phyloP scores from a whole-genome alignment of 1,139 yeast species.

The Keqinozyma sinolaborantium region DNA sequence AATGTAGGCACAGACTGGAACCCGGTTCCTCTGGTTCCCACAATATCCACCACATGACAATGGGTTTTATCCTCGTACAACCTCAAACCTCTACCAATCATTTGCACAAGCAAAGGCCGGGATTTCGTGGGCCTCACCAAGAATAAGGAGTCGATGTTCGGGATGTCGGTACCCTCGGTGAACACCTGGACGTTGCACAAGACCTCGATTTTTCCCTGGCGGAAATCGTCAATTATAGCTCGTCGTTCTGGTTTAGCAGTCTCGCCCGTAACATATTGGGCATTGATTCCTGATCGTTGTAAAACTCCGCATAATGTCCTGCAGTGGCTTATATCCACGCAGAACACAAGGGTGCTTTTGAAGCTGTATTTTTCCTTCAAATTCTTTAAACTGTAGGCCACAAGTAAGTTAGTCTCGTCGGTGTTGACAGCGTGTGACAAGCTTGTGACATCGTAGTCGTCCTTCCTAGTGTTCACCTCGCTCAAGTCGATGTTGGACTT shows the following conservation, averaged over 20 bases:
- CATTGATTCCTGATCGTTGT: slow-evolving; percentile 57
- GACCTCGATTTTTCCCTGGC: slow-evolving; percentile 61
- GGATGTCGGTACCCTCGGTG: slow-evolving; percentile 95
- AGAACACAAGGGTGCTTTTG: slow-evolving; percentile 71
- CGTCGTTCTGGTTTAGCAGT: slow-evolving; percentile 55
- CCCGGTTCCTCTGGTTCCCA: slow-evolving; percentile 57
- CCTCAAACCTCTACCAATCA: slow-evolving; percentile 90
- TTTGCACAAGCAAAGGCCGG: slow-evolving; percentile 67
- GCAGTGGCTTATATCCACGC: slow-evolving; percentile 73
- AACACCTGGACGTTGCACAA: slow-evolving; percentile 85
- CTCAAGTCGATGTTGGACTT: slow-evolving; percentile 36
- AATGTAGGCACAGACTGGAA: slow-evolving; percentile 62
- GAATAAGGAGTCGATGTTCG: slow-evolving; percentile 78
- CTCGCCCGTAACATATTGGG: slow-evolving; percentile 70
- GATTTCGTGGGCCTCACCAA: slow-evolving; percentile 83
- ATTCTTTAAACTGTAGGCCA: slow-evolving; percentile 55
- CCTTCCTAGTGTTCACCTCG: slow-evolving; percentile 25
- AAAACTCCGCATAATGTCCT: slow-evolving; percentile 51
- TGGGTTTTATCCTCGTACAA: slow-evolving; percentile 54
- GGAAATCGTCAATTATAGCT: slow-evolving; percentile 54
- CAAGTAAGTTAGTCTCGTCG: slow-evolving; percentile 48
- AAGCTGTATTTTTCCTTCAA: slow-evolving; percentile 33
- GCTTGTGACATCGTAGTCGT: slow-evolving; percentile 54
- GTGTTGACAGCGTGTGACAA: slow-evolving; percentile 58
- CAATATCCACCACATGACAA: slow-evolving; percentile 80